Evolutionary conservation across 345 rosid species (phyloP), one percentile per base, ranked within the genome.

Genomic region (Trapa bicornis): DNA sequence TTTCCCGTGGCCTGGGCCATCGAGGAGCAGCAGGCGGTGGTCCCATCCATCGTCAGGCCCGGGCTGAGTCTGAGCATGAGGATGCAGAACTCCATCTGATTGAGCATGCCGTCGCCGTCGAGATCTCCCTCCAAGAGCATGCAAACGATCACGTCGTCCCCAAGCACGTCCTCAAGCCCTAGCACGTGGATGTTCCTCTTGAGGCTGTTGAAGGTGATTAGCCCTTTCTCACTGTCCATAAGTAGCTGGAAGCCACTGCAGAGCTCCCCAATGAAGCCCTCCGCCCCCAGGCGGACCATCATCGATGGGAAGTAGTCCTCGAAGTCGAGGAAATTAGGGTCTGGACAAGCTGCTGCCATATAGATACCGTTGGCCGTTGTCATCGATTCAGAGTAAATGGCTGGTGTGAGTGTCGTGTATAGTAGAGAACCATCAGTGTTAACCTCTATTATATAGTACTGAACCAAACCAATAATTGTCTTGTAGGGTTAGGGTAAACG

Each of bases 21-120:
- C 79, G 6, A 37, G 47, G 76, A 50, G 72, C 64, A 72, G 76
- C 22, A 70, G 29, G 29, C 29, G 29, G 29, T 76, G 32, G 84
- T 72, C 47, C 80, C 78, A 54, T 80, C 78, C 84, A 80, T 67
- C 43, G 29, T 22, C 29, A 84, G 53, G 10, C 80, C 80, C 11
- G 91, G 88, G 66, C 88, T 86, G 74, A 86, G 65, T 76, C 86
- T 82, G 43, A 84, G 72, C 91, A 86, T 86, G 47, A 86, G 85
- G 68, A 86, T 74, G 36, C 91, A 86, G 29, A 22, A 22, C 29
- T 22, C 29, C 29, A 22, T 22, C 29, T 22, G 29, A 22, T 22
- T 22, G 29, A 64, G 76, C 32, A 84, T 87, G 0, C 91, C 91
- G 70, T 86, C 91, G 4, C 91, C 88, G 47, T 86, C 91, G 71